Evolutionary conservation across 179 eudicot genomes (phyloP).

Genomic region (Spinacia oleracea): DNA sequence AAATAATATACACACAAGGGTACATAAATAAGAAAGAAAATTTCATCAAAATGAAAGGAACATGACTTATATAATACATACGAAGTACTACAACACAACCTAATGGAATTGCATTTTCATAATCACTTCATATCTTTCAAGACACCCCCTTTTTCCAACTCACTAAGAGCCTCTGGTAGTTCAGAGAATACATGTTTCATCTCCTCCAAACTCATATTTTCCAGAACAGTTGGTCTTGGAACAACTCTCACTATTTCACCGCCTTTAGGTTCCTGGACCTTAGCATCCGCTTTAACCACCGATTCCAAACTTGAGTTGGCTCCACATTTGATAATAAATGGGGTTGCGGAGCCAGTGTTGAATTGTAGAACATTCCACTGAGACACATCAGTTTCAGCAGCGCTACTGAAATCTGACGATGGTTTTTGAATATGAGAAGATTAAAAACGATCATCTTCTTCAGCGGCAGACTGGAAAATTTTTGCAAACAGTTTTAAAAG

Average conservation of each 20-base stretch:
- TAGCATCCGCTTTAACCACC: constrained; percentile 87
- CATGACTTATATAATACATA: neutral
- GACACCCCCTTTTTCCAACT: constrained; percentile 81
- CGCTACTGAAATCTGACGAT: constrained; percentile 40
- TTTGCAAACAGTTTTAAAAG: too few species aligned
- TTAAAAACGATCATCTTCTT: constrained; percentile 65
- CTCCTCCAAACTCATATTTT: constrained; percentile 76
- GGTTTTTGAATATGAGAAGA: constrained; percentile 38
- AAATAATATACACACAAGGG: constrained; percentile 19
- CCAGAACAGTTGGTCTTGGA: constrained; percentile 78
- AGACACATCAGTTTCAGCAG: constrained; percentile 69
- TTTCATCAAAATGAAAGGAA: too few species aligned
- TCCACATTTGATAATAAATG: constrained; percentile 95
- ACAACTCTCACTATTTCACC: constrained; percentile 91
- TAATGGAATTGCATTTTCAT: neutral
- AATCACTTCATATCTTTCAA: constrained; percentile 67
- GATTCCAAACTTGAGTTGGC: constrained; percentile 89
- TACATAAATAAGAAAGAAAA: neutral
- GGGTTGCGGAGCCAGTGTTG: constrained; percentile 85
- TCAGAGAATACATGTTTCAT: constrained; percentile 72
- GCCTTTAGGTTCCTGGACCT: constrained; percentile 91
- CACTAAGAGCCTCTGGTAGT: constrained; percentile 86
- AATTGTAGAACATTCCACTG: constrained; percentile 98
- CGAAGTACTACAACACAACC: constrained; percentile 17
- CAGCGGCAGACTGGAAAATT: constrained; percentile 58